Conservation (phyloP, 2,329 filamentous ascomycete species). For the Claviceps digitariae region DNA sequence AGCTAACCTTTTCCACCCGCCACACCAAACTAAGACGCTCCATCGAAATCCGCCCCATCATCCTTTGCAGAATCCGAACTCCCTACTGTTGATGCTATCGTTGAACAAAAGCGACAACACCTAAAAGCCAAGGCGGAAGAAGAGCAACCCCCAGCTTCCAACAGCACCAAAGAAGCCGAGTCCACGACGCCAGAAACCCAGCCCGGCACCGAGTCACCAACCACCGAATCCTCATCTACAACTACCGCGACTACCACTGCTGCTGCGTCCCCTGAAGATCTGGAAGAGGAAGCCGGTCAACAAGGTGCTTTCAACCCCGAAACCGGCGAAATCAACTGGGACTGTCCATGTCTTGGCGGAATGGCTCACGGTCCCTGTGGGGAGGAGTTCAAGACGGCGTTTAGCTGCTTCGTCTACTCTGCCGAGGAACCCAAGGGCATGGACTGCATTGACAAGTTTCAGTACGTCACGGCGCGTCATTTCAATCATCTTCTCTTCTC, state of each 20-base stretch:
- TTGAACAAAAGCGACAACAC: slow-evolving; percentile 47
- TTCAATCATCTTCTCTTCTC: background rate
- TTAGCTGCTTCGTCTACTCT: slow-evolving; percentile 97
- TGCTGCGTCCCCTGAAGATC: slow-evolving; percentile 30
- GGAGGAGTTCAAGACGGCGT: slow-evolving; percentile 86
- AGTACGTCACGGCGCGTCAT: slow-evolving; percentile 41
- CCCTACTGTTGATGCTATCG: slow-evolving; percentile 52
- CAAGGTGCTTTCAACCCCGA: slow-evolving; percentile 96
- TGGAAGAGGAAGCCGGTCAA: slow-evolving; percentile 71
- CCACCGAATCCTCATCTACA: slow-evolving; percentile 6
- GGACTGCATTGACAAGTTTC: slow-evolving; percentile 95
- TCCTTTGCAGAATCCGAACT: slow-evolving; percentile 44
- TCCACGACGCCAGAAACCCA: slow-evolving; percentile 11
- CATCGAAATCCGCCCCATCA: slow-evolving; percentile 27
- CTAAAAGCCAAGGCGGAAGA: slow-evolving; percentile 20
- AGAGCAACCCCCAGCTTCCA: slow-evolving; percentile 11
- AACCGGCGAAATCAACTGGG: slow-evolving; percentile 99
- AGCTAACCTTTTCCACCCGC: background rate
- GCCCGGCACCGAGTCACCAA: slow-evolving; percentile 15
- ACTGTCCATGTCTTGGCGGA: slow-evolving; percentile 90
- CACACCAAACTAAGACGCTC: background rate
- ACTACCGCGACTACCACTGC: background rate
- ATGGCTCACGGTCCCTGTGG: slow-evolving; percentile 96
- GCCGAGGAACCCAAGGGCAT: slow-evolving; percentile 93
- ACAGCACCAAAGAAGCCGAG: slow-evolving; percentile 6